A percentile compares a stretch with the other conserved stretches of the same genome.
Evolutionary conservation across 768 basidiomycete species (phyloP).

Genomic region (Mycena olivaceomarginata): DNA sequence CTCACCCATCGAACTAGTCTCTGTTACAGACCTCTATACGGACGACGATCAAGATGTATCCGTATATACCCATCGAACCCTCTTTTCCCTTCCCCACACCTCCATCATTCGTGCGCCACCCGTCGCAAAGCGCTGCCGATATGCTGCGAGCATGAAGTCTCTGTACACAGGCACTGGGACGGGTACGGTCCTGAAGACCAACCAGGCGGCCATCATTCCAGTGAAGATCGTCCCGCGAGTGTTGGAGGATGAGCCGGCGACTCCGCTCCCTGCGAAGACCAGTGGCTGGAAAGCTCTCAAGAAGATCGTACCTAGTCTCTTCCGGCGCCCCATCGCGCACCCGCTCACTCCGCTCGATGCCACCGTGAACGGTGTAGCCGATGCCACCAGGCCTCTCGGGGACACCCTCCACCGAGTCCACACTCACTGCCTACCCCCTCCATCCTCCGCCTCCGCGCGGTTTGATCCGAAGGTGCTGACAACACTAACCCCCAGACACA

Average conservation of each 20-base stretch:
- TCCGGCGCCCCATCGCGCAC: constrained; percentile 8
- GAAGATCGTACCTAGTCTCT: constrained; percentile 21
- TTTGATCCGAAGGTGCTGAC: too few relatives aligned
- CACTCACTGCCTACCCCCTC: too few relatives aligned
- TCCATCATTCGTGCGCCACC: neutral
- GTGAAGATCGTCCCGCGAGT: neutral
- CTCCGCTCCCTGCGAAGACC: neutral
- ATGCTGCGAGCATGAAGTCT: constrained; percentile 9
- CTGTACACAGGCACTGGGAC: constrained; percentile 8
- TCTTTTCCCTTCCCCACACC: neutral
- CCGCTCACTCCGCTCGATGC: neutral
- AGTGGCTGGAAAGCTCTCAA: neutral
- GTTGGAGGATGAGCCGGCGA: neutral
- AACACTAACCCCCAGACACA: too few relatives aligned
- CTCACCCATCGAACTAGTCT: neutral
- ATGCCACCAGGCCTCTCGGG: neutral
- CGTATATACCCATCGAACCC: neutral
- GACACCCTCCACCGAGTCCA: neutral
- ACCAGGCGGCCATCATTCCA: neutral
- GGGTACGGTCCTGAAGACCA: constrained; percentile 20
- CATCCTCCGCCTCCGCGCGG: too few relatives aligned
- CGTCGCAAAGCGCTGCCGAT: neutral
- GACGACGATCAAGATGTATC: too few relatives aligned
- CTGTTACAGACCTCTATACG: too few relatives aligned
- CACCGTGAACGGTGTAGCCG: neutral